phyloP scores from a whole-genome alignment of 148 eudicot genomes.

The Oxyria digyna region DNA sequence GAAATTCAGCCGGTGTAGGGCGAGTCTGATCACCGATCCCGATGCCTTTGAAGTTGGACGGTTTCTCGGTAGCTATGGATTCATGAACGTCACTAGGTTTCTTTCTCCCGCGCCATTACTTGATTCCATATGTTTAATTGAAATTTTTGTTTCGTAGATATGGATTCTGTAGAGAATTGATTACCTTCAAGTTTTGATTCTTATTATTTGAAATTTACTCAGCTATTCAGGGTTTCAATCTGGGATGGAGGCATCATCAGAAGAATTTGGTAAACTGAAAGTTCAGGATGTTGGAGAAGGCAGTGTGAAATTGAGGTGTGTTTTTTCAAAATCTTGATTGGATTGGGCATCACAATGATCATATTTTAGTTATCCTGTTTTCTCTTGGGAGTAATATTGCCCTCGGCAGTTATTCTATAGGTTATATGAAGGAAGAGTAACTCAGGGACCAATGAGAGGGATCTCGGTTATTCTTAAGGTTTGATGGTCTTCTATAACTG shows the following conservation, averaged over 20 bases:
- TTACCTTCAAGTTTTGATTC: not conserved
- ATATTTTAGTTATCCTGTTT: not conserved
- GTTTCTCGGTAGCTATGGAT: slow-evolving; percentile 80
- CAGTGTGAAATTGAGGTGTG: slow-evolving; percentile 67
- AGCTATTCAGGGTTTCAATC: slow-evolving; percentile 66
- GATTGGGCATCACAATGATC: slow-evolving; percentile 3
- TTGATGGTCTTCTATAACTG: not conserved
- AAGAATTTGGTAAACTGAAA: slow-evolving; percentile 47
- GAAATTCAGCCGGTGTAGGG: slow-evolving; percentile 16
- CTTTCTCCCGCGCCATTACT: not conserved
- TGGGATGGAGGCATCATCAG: slow-evolving; percentile 28
- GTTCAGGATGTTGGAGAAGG: slow-evolving; percentile 89
- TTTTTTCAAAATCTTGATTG: not conserved
- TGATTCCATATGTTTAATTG: not conserved
- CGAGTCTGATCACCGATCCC: slow-evolving; percentile 45
- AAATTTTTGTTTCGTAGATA: not conserved
- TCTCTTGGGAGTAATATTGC: slow-evolving; percentile 29
- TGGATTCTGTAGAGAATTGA: not conserved
- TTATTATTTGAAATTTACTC: slow-evolving; percentile 11
- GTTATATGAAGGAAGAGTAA: slow-evolving; percentile 82
- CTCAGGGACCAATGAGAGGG: slow-evolving; percentile 72
- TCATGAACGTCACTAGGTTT: slow-evolving; percentile 79
- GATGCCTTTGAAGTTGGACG: slow-evolving; percentile 76
- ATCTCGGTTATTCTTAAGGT: slow-evolving; percentile 82
- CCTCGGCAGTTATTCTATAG: slow-evolving; percentile 56